Evolutionary conservation across 345 rosid genomes (phyloP).

Genomic region (Citrus mangshanensis): DNA sequence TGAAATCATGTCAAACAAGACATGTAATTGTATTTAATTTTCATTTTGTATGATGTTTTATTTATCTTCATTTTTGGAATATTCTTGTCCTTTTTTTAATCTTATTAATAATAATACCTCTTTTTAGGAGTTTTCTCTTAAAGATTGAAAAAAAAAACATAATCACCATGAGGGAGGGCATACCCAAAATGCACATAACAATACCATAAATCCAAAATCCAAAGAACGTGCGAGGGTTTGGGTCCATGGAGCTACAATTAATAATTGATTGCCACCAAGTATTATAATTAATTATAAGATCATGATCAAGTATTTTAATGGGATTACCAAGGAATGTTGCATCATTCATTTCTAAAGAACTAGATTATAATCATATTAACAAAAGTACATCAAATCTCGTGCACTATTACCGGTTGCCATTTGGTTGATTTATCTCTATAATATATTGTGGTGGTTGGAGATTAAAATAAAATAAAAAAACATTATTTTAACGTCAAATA

Average conservation of each 20-base stretch:
- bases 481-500: not conserved
- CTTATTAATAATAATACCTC: no score
- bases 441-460: constrained; percentile 9
- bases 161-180: not conserved
- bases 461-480: not conserved
- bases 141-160: no score
- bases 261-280: not conserved
- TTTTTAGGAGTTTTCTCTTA: no score
- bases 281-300: constrained; percentile 14
- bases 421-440: not conserved
- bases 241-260: not conserved
- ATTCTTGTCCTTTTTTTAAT: no score
- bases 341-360: constrained; percentile 1
- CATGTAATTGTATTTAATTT: no score
- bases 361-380: not conserved
- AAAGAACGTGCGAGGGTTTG: not conserved
- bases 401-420: not conserved
- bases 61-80: no score
- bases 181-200: not conserved
- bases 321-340: constrained; percentile 20
- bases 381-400: constrained; percentile 12
- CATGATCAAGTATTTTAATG: constrained; percentile 15
- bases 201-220: not conserved
- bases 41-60: no score
- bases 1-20: no score